Conservation (phyloP, 2,329 filamentous ascomycete genomes). For the Cladosporium velox region DNA sequence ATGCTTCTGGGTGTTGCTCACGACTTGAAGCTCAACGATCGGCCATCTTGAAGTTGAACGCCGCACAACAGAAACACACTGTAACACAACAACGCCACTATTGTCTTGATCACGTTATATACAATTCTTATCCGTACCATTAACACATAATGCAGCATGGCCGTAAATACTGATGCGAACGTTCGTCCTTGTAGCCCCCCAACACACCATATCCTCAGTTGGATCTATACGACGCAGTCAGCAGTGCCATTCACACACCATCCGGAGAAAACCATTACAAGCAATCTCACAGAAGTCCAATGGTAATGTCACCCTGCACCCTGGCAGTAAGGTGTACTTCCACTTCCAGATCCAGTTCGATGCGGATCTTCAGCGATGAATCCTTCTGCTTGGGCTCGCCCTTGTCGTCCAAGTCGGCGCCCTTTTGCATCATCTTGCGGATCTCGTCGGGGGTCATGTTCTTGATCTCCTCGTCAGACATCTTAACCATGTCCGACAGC, state of each 20-base stretch:
- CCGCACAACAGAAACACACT: neutral
- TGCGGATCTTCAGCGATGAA: slow-evolving; percentile 33
- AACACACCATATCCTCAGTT: neutral
- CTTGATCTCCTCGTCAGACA: slow-evolving; percentile 25
- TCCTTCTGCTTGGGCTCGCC: slow-evolving; percentile 27
- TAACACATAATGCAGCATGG: neutral
- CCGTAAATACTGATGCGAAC: neutral
- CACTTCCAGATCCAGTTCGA: slow-evolving; percentile 35
- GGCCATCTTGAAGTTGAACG: neutral
- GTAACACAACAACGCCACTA: neutral
- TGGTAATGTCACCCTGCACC: slow-evolving; percentile 35
- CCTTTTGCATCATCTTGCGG: slow-evolving; percentile 18
- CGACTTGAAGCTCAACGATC: neutral
- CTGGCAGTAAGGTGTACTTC: slow-evolving; percentile 35
- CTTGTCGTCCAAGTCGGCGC: slow-evolving; percentile 17
- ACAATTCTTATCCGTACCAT: slow-evolving; percentile 1
- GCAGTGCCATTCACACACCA: slow-evolving; percentile 8
- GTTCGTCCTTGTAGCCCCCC: neutral
- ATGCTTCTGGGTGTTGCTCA: neutral
- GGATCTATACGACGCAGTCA: slow-evolving; percentile 7
- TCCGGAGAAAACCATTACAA: slow-evolving; percentile 17
- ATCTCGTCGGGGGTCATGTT: slow-evolving; percentile 21
- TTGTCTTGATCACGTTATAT: slow-evolving; percentile 9
- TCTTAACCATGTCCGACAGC: slow-evolving; percentile 22
- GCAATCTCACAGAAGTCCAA: slow-evolving; percentile 31